Percentiles rank a stretch among this genome's conserved stretches.
phyloP scores from a whole-genome alignment of 2,329 filamentous ascomycete genomes.

The Cadophora gregata region DNA sequence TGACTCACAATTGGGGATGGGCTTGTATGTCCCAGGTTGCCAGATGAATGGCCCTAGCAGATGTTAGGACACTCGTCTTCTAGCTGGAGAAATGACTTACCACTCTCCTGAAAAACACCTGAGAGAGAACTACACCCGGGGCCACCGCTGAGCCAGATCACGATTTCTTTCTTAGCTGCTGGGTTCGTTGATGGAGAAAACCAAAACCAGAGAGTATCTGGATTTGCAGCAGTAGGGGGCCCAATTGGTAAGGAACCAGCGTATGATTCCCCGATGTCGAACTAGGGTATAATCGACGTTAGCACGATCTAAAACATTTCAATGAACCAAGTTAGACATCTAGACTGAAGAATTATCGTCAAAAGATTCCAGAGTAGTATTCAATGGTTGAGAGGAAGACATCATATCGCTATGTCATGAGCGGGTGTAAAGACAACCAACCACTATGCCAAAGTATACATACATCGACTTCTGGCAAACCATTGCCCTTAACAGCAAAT shows the following conservation, averaged over 20 bases:
- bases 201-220: constrained; percentile 58
- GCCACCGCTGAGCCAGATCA: constrained; percentile 90
- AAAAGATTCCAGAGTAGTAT: neutral
- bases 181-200: constrained; percentile 59
- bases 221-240: constrained; percentile 48
- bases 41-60: constrained; percentile 36
- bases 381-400: neutral
- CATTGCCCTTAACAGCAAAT: constrained; percentile 41
- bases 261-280: constrained; percentile 43
- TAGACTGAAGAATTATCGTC: too few species aligned
- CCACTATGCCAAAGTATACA: neutral
- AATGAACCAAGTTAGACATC: too few species aligned
- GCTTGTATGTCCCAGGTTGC: constrained; percentile 40
- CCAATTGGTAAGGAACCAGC: constrained; percentile 58
- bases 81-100: constrained; percentile 9
- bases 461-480: constrained; percentile 34
- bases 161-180: constrained; percentile 54
- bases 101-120: constrained; percentile 73
- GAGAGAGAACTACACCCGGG: constrained; percentile 95
- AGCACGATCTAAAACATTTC: too few species aligned
- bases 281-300: constrained; percentile 27
- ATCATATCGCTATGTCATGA: neutral
- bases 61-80: neutral
- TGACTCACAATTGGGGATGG: constrained; percentile 33
- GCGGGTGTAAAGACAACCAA: too few species aligned